phyloP scores from a whole-genome alignment of 108 stramenopile species.

The Skeletonema costatum region DNA sequence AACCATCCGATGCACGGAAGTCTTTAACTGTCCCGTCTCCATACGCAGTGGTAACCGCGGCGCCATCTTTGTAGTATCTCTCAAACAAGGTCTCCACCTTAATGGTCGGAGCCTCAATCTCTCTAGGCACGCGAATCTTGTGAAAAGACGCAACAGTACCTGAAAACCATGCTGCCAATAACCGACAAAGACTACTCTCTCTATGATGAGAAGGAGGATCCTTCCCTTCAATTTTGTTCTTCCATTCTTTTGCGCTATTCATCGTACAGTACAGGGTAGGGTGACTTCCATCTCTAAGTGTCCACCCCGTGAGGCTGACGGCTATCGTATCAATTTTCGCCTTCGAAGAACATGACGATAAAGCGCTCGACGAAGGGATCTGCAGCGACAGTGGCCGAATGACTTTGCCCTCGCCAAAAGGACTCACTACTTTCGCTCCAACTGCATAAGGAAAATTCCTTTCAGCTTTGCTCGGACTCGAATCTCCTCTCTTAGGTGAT shows the following conservation, averaged over 20 bases:
- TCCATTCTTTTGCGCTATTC: slow-evolving; percentile 73
- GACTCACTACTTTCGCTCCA: slow-evolving; percentile 67
- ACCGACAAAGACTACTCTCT: slow-evolving; percentile 69
- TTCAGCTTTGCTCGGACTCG: background rate
- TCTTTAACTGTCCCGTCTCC: slow-evolving; percentile 68
- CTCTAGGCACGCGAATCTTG: slow-evolving; percentile 45
- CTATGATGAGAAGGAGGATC: slow-evolving; percentile 23
- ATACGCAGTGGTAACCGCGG: slow-evolving; percentile 81
- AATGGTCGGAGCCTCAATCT: slow-evolving; percentile 44
- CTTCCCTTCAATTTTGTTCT: slow-evolving; percentile 40
- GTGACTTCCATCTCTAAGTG: slow-evolving; percentile 69
- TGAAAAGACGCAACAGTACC: slow-evolving; percentile 49
- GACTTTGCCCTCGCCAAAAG: slow-evolving; percentile 76
- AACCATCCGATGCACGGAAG: slow-evolving; percentile 80
- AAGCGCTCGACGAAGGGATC: slow-evolving; percentile 4
- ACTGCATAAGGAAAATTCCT: slow-evolving; percentile 59
- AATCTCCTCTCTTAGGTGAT: slow-evolving; percentile 12
- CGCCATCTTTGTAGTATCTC: slow-evolving; percentile 81
- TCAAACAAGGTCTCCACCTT: slow-evolving; percentile 37
- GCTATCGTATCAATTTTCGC: slow-evolving; percentile 51
- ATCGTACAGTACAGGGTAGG: slow-evolving; percentile 79
- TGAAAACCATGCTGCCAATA: slow-evolving; percentile 68
- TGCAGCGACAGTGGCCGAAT: slow-evolving; percentile 40
- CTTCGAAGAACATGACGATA: background rate
- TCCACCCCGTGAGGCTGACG: slow-evolving; percentile 72